Conservation (phyloP, 2,329 filamentous ascomycete genomes). For the Fusarium foetens region DNA sequence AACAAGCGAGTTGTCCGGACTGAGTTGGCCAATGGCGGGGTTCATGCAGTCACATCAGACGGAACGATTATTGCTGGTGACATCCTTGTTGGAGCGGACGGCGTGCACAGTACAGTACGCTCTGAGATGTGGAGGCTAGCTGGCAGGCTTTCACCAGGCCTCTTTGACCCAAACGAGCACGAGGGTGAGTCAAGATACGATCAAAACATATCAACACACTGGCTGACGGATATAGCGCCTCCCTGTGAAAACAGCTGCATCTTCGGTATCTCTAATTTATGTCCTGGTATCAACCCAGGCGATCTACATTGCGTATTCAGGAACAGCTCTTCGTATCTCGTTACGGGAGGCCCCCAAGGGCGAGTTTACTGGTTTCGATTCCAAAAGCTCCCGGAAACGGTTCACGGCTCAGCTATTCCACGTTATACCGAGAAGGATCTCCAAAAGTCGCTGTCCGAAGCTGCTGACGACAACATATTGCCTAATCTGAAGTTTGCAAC, state of each 20-base stretch:
- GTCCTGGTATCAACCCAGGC: neutral
- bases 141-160: neutral
- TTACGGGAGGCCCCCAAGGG: neutral
- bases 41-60: neutral
- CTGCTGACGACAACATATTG: neutral
- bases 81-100: neutral
- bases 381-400: neutral
- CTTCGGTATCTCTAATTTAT: neutral
- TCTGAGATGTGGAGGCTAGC: neutral
- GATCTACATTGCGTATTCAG: conserved; percentile 1
- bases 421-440: neutral
- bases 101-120: neutral
- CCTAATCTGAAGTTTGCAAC: neutral
- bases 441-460: neutral
- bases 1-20: neutral
- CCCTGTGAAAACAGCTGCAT: neutral
- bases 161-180: neutral
- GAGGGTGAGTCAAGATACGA: neutral
- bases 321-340: neutral
- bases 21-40: neutral
- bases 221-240: neutral
- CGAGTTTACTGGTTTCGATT: conserved; percentile 9
- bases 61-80: neutral
- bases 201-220: neutral
- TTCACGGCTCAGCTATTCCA: neutral